Conservation (phyloP, 1,139 yeast species). For the Diutina siamensis region DNA sequence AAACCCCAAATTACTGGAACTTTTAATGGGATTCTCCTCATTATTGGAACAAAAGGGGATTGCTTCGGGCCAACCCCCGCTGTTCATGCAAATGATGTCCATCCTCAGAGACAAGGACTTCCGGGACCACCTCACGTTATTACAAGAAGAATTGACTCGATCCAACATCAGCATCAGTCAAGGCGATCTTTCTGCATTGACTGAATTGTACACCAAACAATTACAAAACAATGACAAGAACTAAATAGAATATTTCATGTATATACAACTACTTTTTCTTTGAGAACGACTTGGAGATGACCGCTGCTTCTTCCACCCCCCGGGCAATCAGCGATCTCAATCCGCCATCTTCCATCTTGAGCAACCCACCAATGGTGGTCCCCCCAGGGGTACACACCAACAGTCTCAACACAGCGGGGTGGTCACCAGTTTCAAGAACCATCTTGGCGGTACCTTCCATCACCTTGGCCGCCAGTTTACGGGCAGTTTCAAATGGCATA, state of each 20-base stretch:
- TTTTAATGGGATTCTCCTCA: background rate
- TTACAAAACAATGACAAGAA: background rate
- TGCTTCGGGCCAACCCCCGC: background rate
- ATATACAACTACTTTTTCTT: constrained; percentile 48
- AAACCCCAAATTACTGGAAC: constrained; percentile 3
- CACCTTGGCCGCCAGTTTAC: constrained; percentile 88
- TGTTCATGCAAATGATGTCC: constrained; percentile 4
- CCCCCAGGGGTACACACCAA: constrained; percentile 98
- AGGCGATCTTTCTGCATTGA: constrained; percentile 2
- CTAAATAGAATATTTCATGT: too few relatives aligned
- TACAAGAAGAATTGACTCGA: constrained; percentile 2
- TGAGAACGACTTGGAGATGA: constrained; percentile 69
- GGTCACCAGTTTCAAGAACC: constrained; percentile 75
- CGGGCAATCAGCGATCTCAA: constrained; percentile 80
- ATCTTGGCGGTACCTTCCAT: constrained; percentile 94
- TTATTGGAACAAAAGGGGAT: constrained; percentile 3
- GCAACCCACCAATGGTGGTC: constrained; percentile 90
- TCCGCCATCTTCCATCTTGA: constrained; percentile 86
- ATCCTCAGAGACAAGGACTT: constrained; percentile 1
- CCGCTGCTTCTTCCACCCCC: constrained; percentile 85
- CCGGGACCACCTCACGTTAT: background rate
- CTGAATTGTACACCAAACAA: constrained; percentile 3
- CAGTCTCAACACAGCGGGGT: constrained; percentile 84
- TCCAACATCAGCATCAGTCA: constrained; percentile 1
- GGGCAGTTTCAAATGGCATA: constrained; percentile 74